Evolutionary conservation across 106 monocot species (phyloP).

Genomic region (Triglochin maritima): DNA sequence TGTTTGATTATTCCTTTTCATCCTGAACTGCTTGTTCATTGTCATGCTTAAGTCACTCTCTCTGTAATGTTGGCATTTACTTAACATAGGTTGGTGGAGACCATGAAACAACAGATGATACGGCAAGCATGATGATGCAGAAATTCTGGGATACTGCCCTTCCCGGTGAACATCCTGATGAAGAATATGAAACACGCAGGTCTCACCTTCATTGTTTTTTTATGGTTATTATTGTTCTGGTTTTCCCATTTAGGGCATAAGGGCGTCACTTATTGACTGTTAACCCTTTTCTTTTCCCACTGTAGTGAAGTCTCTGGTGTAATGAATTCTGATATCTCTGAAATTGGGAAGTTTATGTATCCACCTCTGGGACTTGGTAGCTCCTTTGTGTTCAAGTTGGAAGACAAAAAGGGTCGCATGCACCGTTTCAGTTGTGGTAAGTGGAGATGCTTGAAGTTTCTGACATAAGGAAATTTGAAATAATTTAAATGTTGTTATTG

Average conservation of each 20-base stretch:
- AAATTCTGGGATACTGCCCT: constrained; percentile 96
- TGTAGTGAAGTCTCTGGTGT: constrained; percentile 60
- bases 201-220: constrained; percentile 1
- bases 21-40: too few species aligned
- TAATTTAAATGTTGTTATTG: not conserved
- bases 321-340: constrained; percentile 50
- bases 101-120: constrained; percentile 43
- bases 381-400: constrained; percentile 63
- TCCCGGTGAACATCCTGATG: constrained; percentile 63
- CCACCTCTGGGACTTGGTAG: constrained; percentile 51
- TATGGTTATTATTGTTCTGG: not conserved
- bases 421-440: constrained; percentile 81
- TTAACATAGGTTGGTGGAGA: constrained; percentile 55
- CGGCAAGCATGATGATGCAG: constrained; percentile 80
- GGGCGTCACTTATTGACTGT: not conserved
- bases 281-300: not conserved
- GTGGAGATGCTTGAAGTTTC: constrained; percentile 6
- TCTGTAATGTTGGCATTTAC: constrained; percentile 8
- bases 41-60: not conserved
- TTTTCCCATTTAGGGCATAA: not conserved
- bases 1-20: too few species aligned
- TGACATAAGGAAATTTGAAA: not conserved
- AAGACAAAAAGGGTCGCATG: constrained; percentile 53
- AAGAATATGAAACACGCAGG: constrained; percentile 71
- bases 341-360: constrained; percentile 41